Percentiles rank a stretch among this genome's conserved stretches.
These are phyloP conservation scores for Tuber borchii DNA, from an alignment of 495 filamentous ascomycete genomes.

Conservation along the genomic window DNA sequence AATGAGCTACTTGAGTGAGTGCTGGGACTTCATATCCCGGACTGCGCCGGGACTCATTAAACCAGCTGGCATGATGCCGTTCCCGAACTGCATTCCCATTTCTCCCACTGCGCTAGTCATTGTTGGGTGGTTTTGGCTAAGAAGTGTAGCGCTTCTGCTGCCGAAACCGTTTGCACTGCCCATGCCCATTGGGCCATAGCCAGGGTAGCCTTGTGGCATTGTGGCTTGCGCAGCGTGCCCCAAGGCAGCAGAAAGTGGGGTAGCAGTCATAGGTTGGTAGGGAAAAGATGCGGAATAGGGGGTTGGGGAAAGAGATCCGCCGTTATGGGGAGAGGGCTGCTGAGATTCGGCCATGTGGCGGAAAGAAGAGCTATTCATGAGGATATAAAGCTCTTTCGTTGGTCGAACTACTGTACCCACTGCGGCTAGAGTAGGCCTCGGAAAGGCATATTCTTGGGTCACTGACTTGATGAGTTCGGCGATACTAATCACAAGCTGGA, in stretches of 20 bases:
- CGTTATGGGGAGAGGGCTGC: constrained; percentile 1
- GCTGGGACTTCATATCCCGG: background rate
- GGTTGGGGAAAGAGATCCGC: constrained; percentile 7
- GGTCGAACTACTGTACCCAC: constrained; percentile 39
- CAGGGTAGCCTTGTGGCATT: constrained; percentile 51
- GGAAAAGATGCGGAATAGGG: constrained; percentile 21
- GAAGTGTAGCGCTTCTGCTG: constrained; percentile 31
- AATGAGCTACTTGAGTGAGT: background rate
- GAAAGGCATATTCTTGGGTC: constrained; percentile 39
- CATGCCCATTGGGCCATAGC: constrained; percentile 3
- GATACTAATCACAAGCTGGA: constrained; percentile 38
- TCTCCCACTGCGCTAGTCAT: constrained; percentile 34
- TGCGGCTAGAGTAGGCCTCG: constrained; percentile 32
- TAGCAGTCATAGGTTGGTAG: constrained; percentile 46
- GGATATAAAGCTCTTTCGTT: constrained; percentile 41
- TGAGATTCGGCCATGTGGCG: constrained; percentile 30
- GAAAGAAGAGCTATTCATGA: constrained; percentile 37
- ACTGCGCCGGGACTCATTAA: background rate
- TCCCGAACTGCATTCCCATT: constrained; percentile 34
- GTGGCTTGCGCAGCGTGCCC: constrained; percentile 86
- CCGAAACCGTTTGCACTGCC: constrained; percentile 19
- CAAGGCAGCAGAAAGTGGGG: constrained; percentile 75
- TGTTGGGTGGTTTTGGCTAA: constrained; percentile 34
- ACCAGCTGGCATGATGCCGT: background rate
- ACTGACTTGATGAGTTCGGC: constrained; percentile 41